Percentiles rank a stretch among this genome's conserved stretches.
These are phyloP conservation scores for Cornus controversa DNA, from an alignment of 148 eudicot species.

Conservation along the genomic window DNA sequence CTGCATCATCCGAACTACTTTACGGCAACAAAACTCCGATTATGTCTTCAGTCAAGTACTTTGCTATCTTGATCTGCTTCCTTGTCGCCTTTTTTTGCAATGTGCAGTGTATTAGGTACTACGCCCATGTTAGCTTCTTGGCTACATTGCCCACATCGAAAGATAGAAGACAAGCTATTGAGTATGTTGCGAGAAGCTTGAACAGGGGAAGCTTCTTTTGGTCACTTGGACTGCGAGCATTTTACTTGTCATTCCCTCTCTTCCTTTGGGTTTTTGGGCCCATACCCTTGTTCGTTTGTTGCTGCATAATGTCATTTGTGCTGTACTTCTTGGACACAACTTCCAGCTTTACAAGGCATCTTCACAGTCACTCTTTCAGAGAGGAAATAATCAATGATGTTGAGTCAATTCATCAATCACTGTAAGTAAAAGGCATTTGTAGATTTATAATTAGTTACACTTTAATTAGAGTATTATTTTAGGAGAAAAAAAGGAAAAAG, in stretches of 20 bases:
- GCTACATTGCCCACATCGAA: conserved; percentile 54
- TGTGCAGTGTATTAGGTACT: conserved; percentile 75
- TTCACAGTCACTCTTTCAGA: conserved; percentile 46
- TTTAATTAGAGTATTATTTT: not conserved
- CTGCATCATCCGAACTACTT: conserved; percentile 33
- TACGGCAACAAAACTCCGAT: conserved; percentile 50
- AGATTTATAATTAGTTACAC: not conserved
- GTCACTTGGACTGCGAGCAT: conserved; percentile 81
- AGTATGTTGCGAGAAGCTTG: conserved; percentile 61
- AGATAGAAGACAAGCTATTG: conserved; percentile 44
- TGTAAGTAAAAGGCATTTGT: not conserved
- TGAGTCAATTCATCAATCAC: conserved; percentile 3
- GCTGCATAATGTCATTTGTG: conserved; percentile 48
- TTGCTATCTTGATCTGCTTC: conserved; percentile 65
- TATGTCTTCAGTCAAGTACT: conserved; percentile 58
- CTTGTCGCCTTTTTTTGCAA: conserved; percentile 76
- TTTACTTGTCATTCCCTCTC: conserved; percentile 78
- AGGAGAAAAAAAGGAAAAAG: too few species aligned
- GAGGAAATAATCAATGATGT: conserved; percentile 12
- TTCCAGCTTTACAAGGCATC: conserved; percentile 54
- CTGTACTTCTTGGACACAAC: conserved; percentile 83
- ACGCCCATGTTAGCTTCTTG: conserved; percentile 78
- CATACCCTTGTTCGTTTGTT: conserved; percentile 68
- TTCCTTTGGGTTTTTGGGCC: conserved; percentile 88
- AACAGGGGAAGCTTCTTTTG: conserved; percentile 76